Conservation (phyloP, 805 yeast genomes). For the Barnettozyma wickerhamii region DNA sequence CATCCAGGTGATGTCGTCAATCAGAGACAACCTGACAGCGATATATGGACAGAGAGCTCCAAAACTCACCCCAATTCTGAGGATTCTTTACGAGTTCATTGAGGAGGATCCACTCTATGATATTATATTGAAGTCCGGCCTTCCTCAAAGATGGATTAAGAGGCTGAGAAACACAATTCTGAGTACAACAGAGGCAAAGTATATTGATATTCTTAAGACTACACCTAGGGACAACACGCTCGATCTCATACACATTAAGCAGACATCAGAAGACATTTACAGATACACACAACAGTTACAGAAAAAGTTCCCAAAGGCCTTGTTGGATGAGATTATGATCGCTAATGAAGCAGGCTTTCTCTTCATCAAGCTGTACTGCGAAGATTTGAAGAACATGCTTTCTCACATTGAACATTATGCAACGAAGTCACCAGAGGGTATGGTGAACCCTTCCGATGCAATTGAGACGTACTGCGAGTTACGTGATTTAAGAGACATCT, state of each 20-base stretch:
- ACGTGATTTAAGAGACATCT: conserved; percentile 48
- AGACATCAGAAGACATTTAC: conserved; percentile 51
- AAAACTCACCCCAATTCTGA: conserved; percentile 49
- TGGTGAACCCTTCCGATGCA: conserved; percentile 50
- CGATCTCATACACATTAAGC: conserved; percentile 49
- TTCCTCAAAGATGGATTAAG: conserved; percentile 41
- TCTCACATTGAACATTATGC: conserved; percentile 42
- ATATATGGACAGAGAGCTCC: conserved; percentile 47
- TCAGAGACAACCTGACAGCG: conserved; percentile 38
- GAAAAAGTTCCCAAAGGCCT: conserved; percentile 54
- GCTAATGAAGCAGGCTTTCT: conserved; percentile 44
- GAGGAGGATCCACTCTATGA: conserved; percentile 42
- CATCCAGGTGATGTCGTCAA: conserved; percentile 40
- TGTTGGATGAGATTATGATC: conserved; percentile 55
- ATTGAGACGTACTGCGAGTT: conserved; percentile 51
- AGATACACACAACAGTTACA: conserved; percentile 47
- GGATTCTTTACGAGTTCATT: conserved; percentile 45
- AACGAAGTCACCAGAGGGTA: conserved; percentile 24
- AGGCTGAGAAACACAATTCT: conserved; percentile 32
- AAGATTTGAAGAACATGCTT: conserved; percentile 49
- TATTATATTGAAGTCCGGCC: conserved; percentile 31
- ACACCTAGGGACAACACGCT: conserved; percentile 60
- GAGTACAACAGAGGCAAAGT: conserved; percentile 39
- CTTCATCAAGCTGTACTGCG: conserved; percentile 47
- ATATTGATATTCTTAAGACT: conserved; percentile 36